These are phyloP conservation scores for Penicillium mononematosum DNA, from an alignment of 495 filamentous ascomycete species.

Conservation along the genomic window DNA sequence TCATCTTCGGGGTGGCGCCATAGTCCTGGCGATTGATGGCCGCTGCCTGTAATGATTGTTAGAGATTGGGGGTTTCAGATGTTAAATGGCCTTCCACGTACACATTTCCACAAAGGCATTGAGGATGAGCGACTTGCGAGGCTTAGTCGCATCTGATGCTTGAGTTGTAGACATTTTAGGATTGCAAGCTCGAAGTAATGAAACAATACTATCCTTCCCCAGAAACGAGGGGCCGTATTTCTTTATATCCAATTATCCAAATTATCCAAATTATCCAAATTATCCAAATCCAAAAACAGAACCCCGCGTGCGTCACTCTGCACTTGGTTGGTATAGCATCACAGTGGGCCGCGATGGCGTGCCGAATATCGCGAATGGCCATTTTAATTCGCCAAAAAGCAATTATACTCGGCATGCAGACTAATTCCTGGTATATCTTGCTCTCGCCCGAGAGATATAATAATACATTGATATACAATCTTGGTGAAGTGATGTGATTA, in stretches of 20 bases:
- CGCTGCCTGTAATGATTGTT: constrained; percentile 36
- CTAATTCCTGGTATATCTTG: neutral
- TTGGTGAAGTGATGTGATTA: too few relatives aligned
- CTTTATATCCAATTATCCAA: constrained; percentile 7
- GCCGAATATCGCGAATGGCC: neutral
- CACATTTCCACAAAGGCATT: constrained; percentile 62
- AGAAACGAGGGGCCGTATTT: constrained; percentile 1
- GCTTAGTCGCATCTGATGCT: constrained; percentile 9
- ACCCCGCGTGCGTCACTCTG: constrained; percentile 20
- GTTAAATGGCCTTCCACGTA: constrained; percentile 18
- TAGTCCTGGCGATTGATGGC: constrained; percentile 54
- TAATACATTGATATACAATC: neutral
- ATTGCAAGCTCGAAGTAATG: too few relatives aligned
- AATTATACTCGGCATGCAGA: constrained; percentile 4
- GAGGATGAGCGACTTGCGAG: constrained; percentile 52
- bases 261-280: neutral
- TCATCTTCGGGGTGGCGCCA: constrained; percentile 55
- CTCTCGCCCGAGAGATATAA: constrained; percentile 26
- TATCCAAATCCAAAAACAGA: neutral
- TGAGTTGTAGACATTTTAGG: neutral
- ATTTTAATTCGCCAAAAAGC: constrained; percentile 5
- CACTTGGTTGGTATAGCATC: constrained; percentile 34
- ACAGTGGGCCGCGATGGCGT: constrained; percentile 45
- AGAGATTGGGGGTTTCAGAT: neutral
- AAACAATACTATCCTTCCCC: too few relatives aligned